A percentile compares a stretch with the other conserved stretches of the same genome.
These are phyloP conservation scores for Phytophthora sp. DNA, from an alignment of 352 stramenopile genomes.

Conservation along the genomic window DNA sequence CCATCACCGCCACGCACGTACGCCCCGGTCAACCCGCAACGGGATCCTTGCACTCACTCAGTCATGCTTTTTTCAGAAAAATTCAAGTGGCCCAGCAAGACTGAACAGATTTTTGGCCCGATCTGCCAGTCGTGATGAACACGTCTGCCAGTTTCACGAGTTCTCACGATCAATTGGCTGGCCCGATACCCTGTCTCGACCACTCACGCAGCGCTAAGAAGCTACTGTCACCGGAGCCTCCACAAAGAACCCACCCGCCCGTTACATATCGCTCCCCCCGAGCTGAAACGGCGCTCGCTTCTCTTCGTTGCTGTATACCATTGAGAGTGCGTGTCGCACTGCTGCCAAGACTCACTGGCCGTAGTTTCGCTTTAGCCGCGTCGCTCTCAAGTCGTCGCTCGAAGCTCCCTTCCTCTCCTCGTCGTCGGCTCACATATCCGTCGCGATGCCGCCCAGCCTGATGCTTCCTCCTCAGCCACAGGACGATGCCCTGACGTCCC, in stretches of 20 bases:
- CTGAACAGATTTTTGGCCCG: too few relatives aligned
- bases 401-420: slow-evolving; percentile 1
- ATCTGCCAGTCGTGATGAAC: slow-evolving; percentile 23
- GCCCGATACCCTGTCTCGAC: too few relatives aligned
- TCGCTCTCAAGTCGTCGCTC: background rate
- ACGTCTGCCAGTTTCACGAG: slow-evolving; percentile 16
- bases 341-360: background rate
- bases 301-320: background rate
- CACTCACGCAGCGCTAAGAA: too few relatives aligned
- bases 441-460: slow-evolving; percentile 32
- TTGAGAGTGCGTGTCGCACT: slow-evolving; percentile 24
- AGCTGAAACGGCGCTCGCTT: background rate
- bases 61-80: slow-evolving; percentile 20
- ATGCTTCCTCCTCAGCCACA: slow-evolving; percentile 32
- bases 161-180: too few relatives aligned
- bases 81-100: slow-evolving; percentile 27
- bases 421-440: too few relatives aligned
- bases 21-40: slow-evolving; percentile 9
- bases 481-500: slow-evolving; percentile 4
- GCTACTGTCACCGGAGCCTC: background rate
- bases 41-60: too few relatives aligned
- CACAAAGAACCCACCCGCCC: background rate
- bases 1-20: slow-evolving; percentile 1
- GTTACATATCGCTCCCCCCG: slow-evolving; percentile 6
- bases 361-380: slow-evolving; percentile 30